Base-by-base conservation (phyloP, 1,284 basidiomycete genomes). In the Melampsora occidentalis region DNA sequence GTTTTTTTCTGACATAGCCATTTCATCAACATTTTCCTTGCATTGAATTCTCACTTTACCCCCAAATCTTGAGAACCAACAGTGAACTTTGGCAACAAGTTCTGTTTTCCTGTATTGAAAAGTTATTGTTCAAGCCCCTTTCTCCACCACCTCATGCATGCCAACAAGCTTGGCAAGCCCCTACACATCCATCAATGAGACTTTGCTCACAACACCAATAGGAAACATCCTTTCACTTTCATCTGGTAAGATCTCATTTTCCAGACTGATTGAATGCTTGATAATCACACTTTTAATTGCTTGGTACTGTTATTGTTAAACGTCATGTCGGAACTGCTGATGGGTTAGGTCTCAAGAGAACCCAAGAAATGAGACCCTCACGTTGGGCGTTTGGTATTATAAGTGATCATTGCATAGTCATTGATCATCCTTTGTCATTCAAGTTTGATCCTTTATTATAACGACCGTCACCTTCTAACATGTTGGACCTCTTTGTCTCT, bases 221-320 rank as follows among this genome's bases (percentile, higher is more conserved):
- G 71, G 51, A 49, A 57, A 76, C 28, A 76, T 76, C 42, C 66
- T 76, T 31, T 76, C 66, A 25, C 67, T 76, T 35, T 76, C 73
- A 9, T 69, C 73, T 33, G 73, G 73, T 76, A 12, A 39, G 72
- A 31, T 22, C 22, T 69, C 12, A n/a, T 28, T 18, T 22, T 28
- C 20, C 4, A 35, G 12, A 12, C 63, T 25, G 14, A 20, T 25
- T 39, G 22, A 46, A n/a, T 64, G 46, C 57, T 20, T 33, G 42
- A 2, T 33, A 16, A 22, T 14, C n/a, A n/a, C 5, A n/a, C 4
- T 72, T n/a, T 10, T 22, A 18, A 25, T 25, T 25, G 25, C 25
- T 25, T 25, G 25, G 25, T 25, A 25, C 25, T 25, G 25, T 25
- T 25, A 25, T 20, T 42, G 49, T 49, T 28, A 22, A 10, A 59